Percentiles rank a stretch among this genome's conserved stretches.
Conservation (phyloP, 495 filamentous ascomycete species). For the Penicillium macrosclerotiorum region DNA sequence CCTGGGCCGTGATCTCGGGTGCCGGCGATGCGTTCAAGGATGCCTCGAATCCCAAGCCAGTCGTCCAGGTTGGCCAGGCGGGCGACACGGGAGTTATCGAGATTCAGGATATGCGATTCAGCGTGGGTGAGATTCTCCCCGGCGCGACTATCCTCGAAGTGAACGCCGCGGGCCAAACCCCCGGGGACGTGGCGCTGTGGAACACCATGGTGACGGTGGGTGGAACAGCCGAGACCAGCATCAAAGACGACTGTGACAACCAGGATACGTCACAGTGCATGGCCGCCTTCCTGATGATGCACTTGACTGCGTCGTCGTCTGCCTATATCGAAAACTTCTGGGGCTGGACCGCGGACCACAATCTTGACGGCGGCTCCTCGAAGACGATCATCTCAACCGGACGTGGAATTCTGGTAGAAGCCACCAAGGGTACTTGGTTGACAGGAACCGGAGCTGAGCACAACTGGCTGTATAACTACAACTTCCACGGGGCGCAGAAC, state of each 20-base stretch:
- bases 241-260: conserved; percentile 40
- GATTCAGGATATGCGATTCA: conserved; percentile 52
- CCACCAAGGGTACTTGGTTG: conserved; percentile 42
- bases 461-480: conserved; percentile 51
- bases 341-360: conserved; percentile 58
- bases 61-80: conserved; percentile 52
- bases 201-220: conserved; percentile 54
- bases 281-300: conserved; percentile 51
- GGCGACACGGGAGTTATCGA: conserved; percentile 51
- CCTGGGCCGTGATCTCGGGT: conserved; percentile 41
- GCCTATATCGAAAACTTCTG: conserved; percentile 59
- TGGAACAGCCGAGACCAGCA: conserved; percentile 41
- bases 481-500: conserved; percentile 45
- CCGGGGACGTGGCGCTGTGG: conserved; percentile 58
- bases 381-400: conserved; percentile 47
- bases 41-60: conserved; percentile 42
- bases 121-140: conserved; percentile 62
- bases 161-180: conserved; percentile 47
- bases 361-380: conserved; percentile 37
- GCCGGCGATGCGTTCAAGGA: conserved; percentile 50
- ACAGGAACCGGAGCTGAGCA: conserved; percentile 45
- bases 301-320: conserved; percentile 45
- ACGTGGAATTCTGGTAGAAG: conserved; percentile 50
- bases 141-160: conserved; percentile 76
- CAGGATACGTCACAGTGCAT: conserved; percentile 14